These are phyloP conservation scores for Sphagnum fallax DNA, from an alignment of 228 moss, liverwort and hornwort species.

Conservation along the genomic window DNA sequence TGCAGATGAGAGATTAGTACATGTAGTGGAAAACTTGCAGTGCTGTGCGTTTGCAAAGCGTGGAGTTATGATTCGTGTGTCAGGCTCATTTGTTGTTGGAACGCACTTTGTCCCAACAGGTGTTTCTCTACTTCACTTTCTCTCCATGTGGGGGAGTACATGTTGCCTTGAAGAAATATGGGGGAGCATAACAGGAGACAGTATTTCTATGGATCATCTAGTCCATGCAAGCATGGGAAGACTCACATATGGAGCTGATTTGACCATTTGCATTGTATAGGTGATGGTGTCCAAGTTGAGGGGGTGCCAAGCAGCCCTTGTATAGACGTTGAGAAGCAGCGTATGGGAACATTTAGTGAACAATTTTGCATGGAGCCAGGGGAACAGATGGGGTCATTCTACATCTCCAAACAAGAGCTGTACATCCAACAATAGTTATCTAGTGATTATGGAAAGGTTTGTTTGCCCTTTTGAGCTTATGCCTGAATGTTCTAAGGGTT, in stretches of 20 bases:
- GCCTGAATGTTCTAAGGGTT: too few species aligned
- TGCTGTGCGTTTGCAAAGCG: constrained; percentile 90
- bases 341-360: constrained; percentile 84
- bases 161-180: too few species aligned
- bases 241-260: too few species aligned
- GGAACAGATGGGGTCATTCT: constrained; percentile 82
- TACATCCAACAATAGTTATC: constrained; percentile 70
- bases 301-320: constrained; percentile 73
- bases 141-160: too few species aligned
- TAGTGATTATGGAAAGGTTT: too few species aligned
- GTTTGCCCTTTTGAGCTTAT: too few species aligned
- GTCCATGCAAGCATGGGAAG: too few species aligned
- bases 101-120: constrained; percentile 97
- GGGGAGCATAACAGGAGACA: too few species aligned
- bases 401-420: constrained; percentile 91
- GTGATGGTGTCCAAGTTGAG: constrained; percentile 97
- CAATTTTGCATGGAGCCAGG: constrained; percentile 96
- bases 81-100: constrained; percentile 85
- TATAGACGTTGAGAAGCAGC: constrained; percentile 72
- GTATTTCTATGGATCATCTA: too few species aligned
- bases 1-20: constrained; percentile 90
- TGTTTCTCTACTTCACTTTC: constrained; percentile 4
- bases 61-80: constrained; percentile 95
- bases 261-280: constrained; percentile 4
- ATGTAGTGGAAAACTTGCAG: constrained; percentile 85